Percentiles rank a stretch among this genome's conserved stretches.
These are phyloP conservation scores for Colletotrichum brevisporum DNA, from an alignment of 2,329 filamentous ascomycete species.

Conservation along the genomic window DNA sequence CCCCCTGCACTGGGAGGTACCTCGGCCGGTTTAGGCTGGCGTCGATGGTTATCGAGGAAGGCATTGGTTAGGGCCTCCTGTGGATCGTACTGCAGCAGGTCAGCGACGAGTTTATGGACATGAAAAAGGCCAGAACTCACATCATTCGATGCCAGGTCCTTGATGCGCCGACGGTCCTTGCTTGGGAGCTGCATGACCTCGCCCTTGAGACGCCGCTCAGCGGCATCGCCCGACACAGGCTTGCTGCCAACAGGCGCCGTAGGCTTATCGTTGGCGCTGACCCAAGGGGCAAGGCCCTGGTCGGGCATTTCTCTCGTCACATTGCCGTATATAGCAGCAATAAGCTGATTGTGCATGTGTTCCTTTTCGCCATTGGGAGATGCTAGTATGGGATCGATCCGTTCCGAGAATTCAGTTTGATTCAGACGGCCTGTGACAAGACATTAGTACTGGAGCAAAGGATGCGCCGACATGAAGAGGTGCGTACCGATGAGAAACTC, in stretches of 20 bases:
- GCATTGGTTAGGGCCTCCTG: constrained; percentile 67
- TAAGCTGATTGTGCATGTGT: constrained; percentile 77
- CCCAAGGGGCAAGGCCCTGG: constrained; percentile 77
- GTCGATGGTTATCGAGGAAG: constrained; percentile 66
- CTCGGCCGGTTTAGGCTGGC: constrained; percentile 65
- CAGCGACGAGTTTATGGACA: constrained; percentile 38
- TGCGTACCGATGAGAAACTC: constrained; percentile 73
- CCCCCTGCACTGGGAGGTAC: constrained; percentile 79
- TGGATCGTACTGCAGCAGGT: constrained; percentile 63
- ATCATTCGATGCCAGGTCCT: constrained; percentile 66
- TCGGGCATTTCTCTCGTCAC: constrained; percentile 79
- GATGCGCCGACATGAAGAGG: constrained; percentile 8
- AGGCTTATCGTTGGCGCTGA: constrained; percentile 79
- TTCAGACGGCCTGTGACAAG: constrained; percentile 70
- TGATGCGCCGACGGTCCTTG: constrained; percentile 75
- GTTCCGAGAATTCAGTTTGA: constrained; percentile 71
- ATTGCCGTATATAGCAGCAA: constrained; percentile 77
- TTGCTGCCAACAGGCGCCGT: constrained; percentile 70
- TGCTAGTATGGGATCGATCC: constrained; percentile 72
- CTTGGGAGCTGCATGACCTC: constrained; percentile 80
- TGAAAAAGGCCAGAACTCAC: constrained; percentile 6
- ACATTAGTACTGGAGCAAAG: constrained; percentile 1
- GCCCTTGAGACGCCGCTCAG: constrained; percentile 75
- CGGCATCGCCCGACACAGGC: constrained; percentile 74
- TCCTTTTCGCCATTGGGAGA: constrained; percentile 71